Base-by-base conservation (phyloP, 306 rosid species). In the Coriaria nepalensis region DNA sequence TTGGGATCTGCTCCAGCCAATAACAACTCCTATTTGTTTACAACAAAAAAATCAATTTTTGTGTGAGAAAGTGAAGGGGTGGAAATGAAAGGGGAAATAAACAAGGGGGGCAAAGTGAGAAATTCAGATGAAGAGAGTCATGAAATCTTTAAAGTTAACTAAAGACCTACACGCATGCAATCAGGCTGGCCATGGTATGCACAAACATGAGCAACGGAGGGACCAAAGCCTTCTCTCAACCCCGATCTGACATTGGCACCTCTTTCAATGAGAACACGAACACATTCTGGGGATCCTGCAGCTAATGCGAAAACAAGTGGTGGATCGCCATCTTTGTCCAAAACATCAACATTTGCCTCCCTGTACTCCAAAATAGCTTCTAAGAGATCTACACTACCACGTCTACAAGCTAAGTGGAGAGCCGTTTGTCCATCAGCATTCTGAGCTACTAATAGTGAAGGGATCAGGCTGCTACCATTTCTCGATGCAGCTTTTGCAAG, bases 121-220 rank as follows among this genome's bases (percentile, higher is more conserved):
- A 37, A 58, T 32, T 2, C 48, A 36, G 13, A 34, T 43, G 46
- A 38, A 59, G 40, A 56, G 43, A 65, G 62, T 48, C 14, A 49
- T 33, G 20, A 44, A 70, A 54, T 15, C 51, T 46, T 47, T 39
- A 45, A 44, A 50, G 48, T 59, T 45, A 65, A 73, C 12, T 34
- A 65, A 53, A 64, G 53, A 76, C 98, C 57, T 80, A 90, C 98
- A 48, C 72, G 86, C 98, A 90, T 90, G 69, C 98, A 90, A 80
- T 90, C 95, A 33, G 98, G 98, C 63, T 90, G 98, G 35, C 98
- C 98, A 59, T 90, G 98, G 65, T 79, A 81, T 43, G 98, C 98
- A 75, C 98, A 90, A 37, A 85, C 92, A 37, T 90, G 95, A 59
- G 95, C 95, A 61, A 85, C 82, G n/a, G 94, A 85, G 13, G 95